phyloP scores from a whole-genome alignment of 305 asterid species.

The Salvia sclarea region DNA sequence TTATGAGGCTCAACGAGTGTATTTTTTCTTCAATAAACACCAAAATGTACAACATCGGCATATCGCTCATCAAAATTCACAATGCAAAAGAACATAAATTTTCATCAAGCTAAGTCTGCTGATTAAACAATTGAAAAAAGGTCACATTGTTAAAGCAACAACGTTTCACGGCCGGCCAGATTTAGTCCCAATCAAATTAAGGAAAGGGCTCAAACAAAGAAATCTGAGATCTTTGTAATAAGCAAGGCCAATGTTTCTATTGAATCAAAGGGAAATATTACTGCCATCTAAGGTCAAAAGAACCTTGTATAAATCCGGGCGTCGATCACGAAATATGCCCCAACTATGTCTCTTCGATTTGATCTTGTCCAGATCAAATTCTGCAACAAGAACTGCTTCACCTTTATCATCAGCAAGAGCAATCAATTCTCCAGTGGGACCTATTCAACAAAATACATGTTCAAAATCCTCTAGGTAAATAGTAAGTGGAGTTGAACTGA shows the following conservation, averaged over 20 bases:
- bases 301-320: conserved; percentile 95
- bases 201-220: not conserved
- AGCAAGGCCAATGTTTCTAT: not conserved
- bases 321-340: conserved; percentile 96
- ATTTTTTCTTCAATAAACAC: not conserved
- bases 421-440: conserved; percentile 87
- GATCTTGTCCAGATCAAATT: conserved; percentile 75
- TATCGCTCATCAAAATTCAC: not conserved
- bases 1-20: too few species aligned
- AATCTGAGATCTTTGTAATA: not conserved
- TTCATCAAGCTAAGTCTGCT: not conserved
- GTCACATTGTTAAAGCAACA: not conserved
- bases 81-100: too few species aligned
- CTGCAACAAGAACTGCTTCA: conserved; percentile 77
- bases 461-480: conserved; percentile 10
- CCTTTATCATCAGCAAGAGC: conserved; percentile 74
- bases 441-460: conserved; percentile 41
- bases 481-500: not conserved
- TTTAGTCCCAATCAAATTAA: not conserved
- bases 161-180: not conserved
- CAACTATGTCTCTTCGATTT: conserved; percentile 80
- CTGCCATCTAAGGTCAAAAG: conserved; percentile 85
- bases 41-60: not conserved
- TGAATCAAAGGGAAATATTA: conserved; percentile 46
- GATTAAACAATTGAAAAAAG: not conserved